Conservation (phyloP, 2,329 filamentous ascomycete species). For the Ophiobolus disseminans region DNA sequence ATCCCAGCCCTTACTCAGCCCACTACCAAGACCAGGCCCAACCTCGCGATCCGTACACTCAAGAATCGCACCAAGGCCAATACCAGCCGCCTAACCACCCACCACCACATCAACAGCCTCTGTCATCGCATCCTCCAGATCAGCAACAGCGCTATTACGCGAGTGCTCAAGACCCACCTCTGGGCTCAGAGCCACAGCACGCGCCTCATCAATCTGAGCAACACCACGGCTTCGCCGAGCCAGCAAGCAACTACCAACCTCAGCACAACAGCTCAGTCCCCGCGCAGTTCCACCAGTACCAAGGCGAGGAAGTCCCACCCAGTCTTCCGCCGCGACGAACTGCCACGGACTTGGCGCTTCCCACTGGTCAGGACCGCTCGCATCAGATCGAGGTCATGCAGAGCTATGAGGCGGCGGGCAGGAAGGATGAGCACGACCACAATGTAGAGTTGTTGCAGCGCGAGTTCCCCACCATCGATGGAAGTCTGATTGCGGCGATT, state of each 20-base stretch:
- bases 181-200: not conserved
- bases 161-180: not conserved
- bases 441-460: conserved; percentile 52
- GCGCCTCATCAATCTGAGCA: conserved; percentile 1
- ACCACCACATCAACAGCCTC: conserved; percentile 11
- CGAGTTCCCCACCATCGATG: conserved; percentile 55
- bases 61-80: conserved; percentile 15
- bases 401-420: conserved; percentile 44
- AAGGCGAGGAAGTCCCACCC: conserved; percentile 25
- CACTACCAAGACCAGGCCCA: conserved; percentile 29
- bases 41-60: conserved; percentile 12
- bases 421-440: conserved; percentile 49
- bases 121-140: conserved; percentile 9
- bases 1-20: conserved; percentile 30
- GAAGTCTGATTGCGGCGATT: conserved; percentile 54
- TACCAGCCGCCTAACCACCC: conserved; percentile 11
- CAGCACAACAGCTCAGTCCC: no score
- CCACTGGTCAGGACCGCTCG: conserved; percentile 49
- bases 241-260: no score
- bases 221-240: conserved; percentile 11
- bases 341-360: conserved; percentile 49
- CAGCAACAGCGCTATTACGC: not conserved
- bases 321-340: conserved; percentile 38
- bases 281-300: not conserved
- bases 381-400: conserved; percentile 55